These are phyloP conservation scores for Colletotrichum karsti DNA, from an alignment of 2,329 filamentous ascomycete genomes.

Conservation along the genomic window DNA sequence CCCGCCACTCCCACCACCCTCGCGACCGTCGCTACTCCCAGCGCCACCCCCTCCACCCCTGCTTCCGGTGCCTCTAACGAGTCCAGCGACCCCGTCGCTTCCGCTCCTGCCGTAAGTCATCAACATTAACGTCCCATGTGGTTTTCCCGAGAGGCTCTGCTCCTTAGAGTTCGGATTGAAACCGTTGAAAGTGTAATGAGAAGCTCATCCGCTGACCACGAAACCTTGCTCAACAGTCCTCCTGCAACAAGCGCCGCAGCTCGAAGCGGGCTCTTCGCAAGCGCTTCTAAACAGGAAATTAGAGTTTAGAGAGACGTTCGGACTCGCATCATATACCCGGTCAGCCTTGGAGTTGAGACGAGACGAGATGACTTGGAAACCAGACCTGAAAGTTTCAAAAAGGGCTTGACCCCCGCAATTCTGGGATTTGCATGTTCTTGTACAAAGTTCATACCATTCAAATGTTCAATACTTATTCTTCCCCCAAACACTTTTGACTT, in stretches of 20 bases:
- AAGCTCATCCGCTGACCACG: neutral
- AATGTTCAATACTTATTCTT: conserved; percentile 29
- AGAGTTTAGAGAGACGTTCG: conserved; percentile 22
- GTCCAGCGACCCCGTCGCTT: conserved; percentile 4
- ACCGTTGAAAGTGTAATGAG: neutral
- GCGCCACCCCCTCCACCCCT: conserved; percentile 12
- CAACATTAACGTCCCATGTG: neutral
- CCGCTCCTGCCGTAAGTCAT: conserved; percentile 13
- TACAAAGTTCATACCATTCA: conserved; percentile 25
- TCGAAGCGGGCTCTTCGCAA: conserved; percentile 26
- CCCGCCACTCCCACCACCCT: conserved; percentile 20
- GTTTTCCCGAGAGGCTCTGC: neutral
- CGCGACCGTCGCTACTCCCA: conserved; percentile 3
- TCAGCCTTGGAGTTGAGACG: conserved; percentile 10
- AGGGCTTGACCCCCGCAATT: conserved; percentile 5
- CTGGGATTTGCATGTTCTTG: conserved; percentile 27
- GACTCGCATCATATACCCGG: conserved; percentile 20
- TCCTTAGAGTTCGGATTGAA: conserved; percentile 9
- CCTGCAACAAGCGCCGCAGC: conserved; percentile 20
- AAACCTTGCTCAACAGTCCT: neutral
- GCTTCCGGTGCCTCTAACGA: conserved; percentile 4
- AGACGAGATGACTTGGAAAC: conserved; percentile 26
- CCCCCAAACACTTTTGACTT: neutral
- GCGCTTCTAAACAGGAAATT: conserved; percentile 14
- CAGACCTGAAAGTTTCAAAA: conserved; percentile 4